Evolutionary conservation across 2,329 filamentous ascomycete species (phyloP).

Genomic region (Fusarium sp.): DNA sequence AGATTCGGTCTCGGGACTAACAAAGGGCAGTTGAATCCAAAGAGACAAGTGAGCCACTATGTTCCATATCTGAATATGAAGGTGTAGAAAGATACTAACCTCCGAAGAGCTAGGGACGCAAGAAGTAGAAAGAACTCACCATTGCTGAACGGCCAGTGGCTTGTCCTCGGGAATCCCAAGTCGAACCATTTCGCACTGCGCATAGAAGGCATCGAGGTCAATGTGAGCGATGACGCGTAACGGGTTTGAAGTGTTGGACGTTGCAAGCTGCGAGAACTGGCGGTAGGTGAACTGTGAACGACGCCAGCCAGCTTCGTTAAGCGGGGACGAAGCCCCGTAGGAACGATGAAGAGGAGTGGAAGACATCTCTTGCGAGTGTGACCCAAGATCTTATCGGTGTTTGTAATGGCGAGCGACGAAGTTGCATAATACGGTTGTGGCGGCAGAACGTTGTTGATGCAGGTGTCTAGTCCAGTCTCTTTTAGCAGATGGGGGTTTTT

Average conservation of each 20-base stretch:
- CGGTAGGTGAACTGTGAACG: slow-evolving; percentile 85
- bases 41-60: background rate
- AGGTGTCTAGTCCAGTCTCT: slow-evolving; percentile 5
- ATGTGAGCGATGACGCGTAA: slow-evolving; percentile 90
- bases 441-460: slow-evolving; percentile 11
- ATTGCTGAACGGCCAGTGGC: slow-evolving; percentile 94
- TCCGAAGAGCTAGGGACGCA: background rate
- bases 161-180: slow-evolving; percentile 77
- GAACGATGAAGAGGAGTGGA: slow-evolving; percentile 33
- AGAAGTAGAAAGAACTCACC: slow-evolving; percentile 58
- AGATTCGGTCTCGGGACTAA: no score
- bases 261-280: slow-evolving; percentile 79
- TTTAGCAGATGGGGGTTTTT: slow-evolving; percentile 1
- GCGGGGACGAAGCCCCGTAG: slow-evolving; percentile 44
- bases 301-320: slow-evolving; percentile 41
- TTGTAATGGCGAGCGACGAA: background rate
- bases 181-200: slow-evolving; percentile 93
- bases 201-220: slow-evolving; percentile 97
- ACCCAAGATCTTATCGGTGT: slow-evolving; percentile 1
- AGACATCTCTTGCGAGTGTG: slow-evolving; percentile 38
- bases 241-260: slow-evolving; percentile 77
- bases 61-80: background rate
- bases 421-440: slow-evolving; percentile 17
- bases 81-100: background rate
- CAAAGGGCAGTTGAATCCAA: background rate